Percentiles rank a stretch among this genome's conserved stretches.
These are phyloP conservation scores for Novymonas esmeraldas DNA, from an alignment of 208 protist species.

Conservation along the genomic window DNA sequence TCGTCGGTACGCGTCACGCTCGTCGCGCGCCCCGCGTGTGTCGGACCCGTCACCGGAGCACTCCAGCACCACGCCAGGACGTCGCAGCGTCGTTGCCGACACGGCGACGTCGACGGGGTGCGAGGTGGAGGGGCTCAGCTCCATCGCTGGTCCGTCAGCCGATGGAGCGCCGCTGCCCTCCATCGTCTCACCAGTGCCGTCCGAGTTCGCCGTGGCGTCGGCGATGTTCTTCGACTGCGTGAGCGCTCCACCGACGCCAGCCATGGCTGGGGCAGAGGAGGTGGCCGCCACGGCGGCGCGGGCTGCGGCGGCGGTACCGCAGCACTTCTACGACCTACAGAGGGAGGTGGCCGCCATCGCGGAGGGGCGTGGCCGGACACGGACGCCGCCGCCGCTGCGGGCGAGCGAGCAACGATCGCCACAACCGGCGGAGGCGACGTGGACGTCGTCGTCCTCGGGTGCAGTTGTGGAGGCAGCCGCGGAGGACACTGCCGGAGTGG, in stretches of 20 bases:
- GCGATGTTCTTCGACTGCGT: conserved; percentile 63
- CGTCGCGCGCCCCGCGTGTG: conserved; percentile 4
- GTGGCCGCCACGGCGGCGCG: neutral
- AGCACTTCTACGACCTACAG: conserved; percentile 50
- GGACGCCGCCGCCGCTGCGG: conserved; percentile 14
- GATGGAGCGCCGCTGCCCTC: neutral
- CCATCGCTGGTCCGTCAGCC: neutral
- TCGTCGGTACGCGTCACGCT: conserved; percentile 12
- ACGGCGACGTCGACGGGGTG: neutral
- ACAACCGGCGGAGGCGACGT: neutral
- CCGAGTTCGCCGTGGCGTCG: conserved; percentile 27
- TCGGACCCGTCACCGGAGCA: neutral
- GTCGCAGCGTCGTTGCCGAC: neutral
- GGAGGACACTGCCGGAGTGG: conserved; percentile 7
- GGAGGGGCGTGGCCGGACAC: conserved; percentile 32
- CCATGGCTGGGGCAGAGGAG: neutral
- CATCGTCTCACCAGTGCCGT: conserved; percentile 13
- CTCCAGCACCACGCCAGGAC: neutral
- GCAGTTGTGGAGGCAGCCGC: too few relatives aligned
- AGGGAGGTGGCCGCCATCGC: conserved; percentile 44
- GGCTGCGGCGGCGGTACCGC: conserved; percentile 25
- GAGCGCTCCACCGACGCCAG: conserved; percentile 45
- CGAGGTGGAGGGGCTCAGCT: neutral
- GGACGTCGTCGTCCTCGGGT: too few relatives aligned
- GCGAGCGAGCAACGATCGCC: conserved; percentile 8